Conservation (phyloP, 192 early-diverging fungal species). For the Rhizophagus prolifer region DNA sequence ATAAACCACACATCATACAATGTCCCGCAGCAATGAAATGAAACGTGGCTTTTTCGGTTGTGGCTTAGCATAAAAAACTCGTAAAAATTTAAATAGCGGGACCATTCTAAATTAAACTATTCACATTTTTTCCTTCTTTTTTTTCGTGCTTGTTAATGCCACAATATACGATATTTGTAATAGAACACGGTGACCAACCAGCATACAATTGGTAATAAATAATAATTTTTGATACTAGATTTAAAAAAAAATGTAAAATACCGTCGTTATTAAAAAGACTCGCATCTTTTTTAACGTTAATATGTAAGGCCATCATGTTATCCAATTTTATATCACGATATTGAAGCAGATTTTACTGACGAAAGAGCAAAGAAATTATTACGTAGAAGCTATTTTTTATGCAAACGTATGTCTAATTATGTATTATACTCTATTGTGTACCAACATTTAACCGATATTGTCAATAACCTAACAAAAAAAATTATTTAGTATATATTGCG, state of each 20-base stretch:
- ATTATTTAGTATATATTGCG: constrained; percentile 1
- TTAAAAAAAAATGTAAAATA: too few species aligned
- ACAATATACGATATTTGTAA: not conserved
- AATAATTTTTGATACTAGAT: not conserved
- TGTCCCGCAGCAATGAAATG: too few species aligned
- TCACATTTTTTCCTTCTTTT: too few species aligned
- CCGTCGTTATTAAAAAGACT: too few species aligned
- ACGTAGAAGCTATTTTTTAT: not conserved
- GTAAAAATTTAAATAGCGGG: too few species aligned
- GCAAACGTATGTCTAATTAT: not conserved
- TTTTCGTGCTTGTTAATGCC: not conserved
- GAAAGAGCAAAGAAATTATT: not conserved
- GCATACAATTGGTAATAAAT: not conserved
- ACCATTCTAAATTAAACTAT: too few species aligned
- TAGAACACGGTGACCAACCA: not conserved
- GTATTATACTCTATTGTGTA: not conserved
- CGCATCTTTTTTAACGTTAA: too few species aligned
- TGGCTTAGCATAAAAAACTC: too few species aligned
- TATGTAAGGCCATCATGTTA: constrained; percentile 7
- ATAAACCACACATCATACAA: too few species aligned
- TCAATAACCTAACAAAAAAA: too few species aligned
- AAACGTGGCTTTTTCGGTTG: too few species aligned
- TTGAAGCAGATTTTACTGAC: not conserved
- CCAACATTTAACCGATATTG: too few species aligned
- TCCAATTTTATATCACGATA: constrained; percentile 10